Base-by-base conservation (phyloP, 2,329 filamentous ascomycete genomes). In the Claviceps sp. region DNA sequence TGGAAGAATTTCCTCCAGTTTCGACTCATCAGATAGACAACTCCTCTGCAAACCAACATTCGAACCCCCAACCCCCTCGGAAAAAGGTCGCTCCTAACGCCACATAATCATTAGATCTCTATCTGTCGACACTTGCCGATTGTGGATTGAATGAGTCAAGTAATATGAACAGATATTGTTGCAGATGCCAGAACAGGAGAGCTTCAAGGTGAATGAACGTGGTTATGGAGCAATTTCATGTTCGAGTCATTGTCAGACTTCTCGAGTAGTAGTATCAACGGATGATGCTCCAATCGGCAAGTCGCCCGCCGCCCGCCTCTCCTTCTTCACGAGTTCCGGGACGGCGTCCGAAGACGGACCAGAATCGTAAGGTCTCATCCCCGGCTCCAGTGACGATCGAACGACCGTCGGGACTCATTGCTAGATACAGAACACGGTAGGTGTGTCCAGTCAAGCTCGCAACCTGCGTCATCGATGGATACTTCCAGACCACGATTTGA, bases 401-500 rank as follows among this genome's bases (percentile, higher is more conserved):
- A 59, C 90, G 82, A 18, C 93, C 93, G 63, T 97, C 91, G 1
- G 93, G 93, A 63, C 90, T 96, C 89, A 97, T 97, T 36, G 90
- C 90, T 50, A 98, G 76, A 66, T 97, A 98, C 3, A 98, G 75
- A 13, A 98, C 93, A 62, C 93, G 85, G 68, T 94, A 97, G 1
- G 93, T 98, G 67, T 98, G 93, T 0, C 93, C 93, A 0, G 93
- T 98, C 46, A 98, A 74, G 59, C 88, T 95, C 42, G 89, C 91
- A 8, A 98, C 89, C 66, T 97, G 93, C 48, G 89, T 89, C 93
- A 98, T 97, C 59, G 85, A 90, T 1, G 93, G 93, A 64, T 98
- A 98, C 64, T 98, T 98, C 93, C 93, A 98, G 52, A 98, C 89
- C 40, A 97, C 91, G 61, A 98, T 96, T 67, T 97, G 93, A 66